Percentiles rank a stretch among this genome's conserved stretches.
phyloP scores from a whole-genome alignment of 495 filamentous ascomycete genomes.

The Alectoria sarmentosa region DNA sequence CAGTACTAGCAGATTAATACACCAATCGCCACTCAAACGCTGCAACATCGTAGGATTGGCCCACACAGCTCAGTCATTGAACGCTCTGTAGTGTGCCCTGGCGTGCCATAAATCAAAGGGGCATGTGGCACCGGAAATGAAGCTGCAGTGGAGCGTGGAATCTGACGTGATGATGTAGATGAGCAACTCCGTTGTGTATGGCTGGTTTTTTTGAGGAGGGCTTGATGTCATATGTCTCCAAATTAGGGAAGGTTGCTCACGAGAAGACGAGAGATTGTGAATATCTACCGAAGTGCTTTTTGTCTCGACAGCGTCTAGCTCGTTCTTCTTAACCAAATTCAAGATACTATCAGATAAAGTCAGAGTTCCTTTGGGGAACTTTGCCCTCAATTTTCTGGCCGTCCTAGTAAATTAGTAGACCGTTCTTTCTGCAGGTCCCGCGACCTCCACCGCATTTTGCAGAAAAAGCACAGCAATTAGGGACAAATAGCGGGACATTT shows the following conservation, averaged over 20 bases:
- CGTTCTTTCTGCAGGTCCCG: not conserved
- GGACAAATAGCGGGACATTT: not conserved
- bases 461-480: not conserved
- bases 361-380: not conserved
- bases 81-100: not conserved
- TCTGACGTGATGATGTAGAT: not conserved
- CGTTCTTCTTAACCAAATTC: not conserved
- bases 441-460: not conserved
- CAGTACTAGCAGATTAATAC: not conserved
- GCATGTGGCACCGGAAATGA: not conserved
- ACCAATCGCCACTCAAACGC: not conserved
- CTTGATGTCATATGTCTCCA: not conserved
- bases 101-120: not conserved
- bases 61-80: not conserved
- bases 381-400: not conserved
- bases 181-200: not conserved
- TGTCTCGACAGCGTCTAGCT: not conserved
- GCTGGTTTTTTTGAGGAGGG: not conserved
- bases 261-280: not conserved
- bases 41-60: not conserved
- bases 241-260: not conserved
- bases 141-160: not conserved
- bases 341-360: not conserved
- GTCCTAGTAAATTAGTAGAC: not conserved
- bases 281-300: not conserved